Evolutionary conservation across 2,329 filamentous ascomycete species (phyloP).

Genomic region (Xylaria sp.): DNA sequence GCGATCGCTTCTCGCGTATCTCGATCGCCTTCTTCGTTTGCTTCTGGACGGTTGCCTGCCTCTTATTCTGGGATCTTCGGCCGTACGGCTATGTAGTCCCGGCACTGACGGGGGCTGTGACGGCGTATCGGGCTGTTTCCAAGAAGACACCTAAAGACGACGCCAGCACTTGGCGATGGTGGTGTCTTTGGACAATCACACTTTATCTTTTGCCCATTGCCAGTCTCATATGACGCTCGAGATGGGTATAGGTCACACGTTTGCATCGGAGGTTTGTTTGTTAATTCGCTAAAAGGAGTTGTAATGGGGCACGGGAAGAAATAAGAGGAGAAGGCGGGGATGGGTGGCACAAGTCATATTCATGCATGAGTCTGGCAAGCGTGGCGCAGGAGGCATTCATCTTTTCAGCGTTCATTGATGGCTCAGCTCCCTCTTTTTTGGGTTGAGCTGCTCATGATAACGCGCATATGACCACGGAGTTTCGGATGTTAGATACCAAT

Average conservation of each 20-base stretch:
- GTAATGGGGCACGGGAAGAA: conserved; percentile 6
- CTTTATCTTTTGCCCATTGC: conserved; percentile 37
- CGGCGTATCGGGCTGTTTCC: conserved; percentile 31
- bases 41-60: conserved; percentile 36
- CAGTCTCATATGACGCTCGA: conserved; percentile 29
- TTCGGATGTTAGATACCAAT: conserved; percentile 26
- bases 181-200: conserved; percentile 37
- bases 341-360: conserved; percentile 27
- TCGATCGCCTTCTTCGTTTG: conserved; percentile 37
- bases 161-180: conserved; percentile 36
- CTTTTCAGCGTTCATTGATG: conserved; percentile 19
- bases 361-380: conserved; percentile 29
- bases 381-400: conserved; percentile 29
- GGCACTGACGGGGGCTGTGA: conserved; percentile 25
- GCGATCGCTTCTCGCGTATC: conserved; percentile 37
- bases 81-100: conserved; percentile 29
- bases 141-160: conserved; percentile 33
- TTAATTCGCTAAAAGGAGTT: neutral
- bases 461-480: conserved; percentile 20
- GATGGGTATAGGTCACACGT: too few relatives aligned
- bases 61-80: conserved; percentile 35
- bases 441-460: conserved; percentile 8
- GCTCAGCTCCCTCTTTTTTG: neutral
- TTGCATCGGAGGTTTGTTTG: conserved; percentile 6
- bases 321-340: neutral